Evolutionary conservation across 2,329 filamentous ascomycete species (phyloP).

Genomic region (Botryotinia narcissicola): DNA sequence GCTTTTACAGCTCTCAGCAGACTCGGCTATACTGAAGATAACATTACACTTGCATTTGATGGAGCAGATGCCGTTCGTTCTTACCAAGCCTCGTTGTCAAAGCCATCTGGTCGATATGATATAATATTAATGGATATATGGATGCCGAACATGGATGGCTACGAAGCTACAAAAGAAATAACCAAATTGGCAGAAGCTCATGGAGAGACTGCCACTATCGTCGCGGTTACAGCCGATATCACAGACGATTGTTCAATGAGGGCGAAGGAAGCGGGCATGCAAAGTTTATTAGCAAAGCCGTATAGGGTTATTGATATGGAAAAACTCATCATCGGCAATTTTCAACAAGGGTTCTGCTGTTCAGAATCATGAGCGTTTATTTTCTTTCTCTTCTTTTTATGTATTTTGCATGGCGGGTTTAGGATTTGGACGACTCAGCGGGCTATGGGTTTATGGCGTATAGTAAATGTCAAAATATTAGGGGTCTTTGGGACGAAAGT

Average conservation of each 20-base stretch:
- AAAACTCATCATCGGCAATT: constrained; percentile 45
- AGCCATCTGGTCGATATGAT: constrained; percentile 47
- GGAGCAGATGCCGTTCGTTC: constrained; percentile 64
- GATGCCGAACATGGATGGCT: constrained; percentile 73
- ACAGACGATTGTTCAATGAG: constrained; percentile 50
- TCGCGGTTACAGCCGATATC: constrained; percentile 56
- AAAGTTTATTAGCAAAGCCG: constrained; percentile 55
- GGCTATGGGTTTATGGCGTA: constrained; percentile 5
- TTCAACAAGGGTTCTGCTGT: constrained; percentile 19
- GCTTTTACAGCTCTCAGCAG: constrained; percentile 65
- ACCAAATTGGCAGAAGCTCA: constrained; percentile 40
- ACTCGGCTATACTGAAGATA: constrained; percentile 57
- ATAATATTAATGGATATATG: constrained; percentile 72
- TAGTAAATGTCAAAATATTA: neutral
- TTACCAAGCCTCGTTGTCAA: constrained; percentile 48
- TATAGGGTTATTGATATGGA: constrained; percentile 54
- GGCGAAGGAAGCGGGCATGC: constrained; percentile 52
- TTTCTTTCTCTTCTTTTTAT: neutral
- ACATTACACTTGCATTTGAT: constrained; percentile 63
- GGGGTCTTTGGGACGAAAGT: neutral
- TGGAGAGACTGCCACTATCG: constrained; percentile 39
- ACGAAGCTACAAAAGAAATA: constrained; percentile 64
- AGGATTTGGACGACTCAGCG: neutral
- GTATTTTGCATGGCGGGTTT: constrained; percentile 1
- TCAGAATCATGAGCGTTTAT: constrained; percentile 7